These are phyloP conservation scores for Penicillium sclerotigenum DNA, from an alignment of 2,329 filamentous ascomycete species.

Conservation along the genomic window DNA sequence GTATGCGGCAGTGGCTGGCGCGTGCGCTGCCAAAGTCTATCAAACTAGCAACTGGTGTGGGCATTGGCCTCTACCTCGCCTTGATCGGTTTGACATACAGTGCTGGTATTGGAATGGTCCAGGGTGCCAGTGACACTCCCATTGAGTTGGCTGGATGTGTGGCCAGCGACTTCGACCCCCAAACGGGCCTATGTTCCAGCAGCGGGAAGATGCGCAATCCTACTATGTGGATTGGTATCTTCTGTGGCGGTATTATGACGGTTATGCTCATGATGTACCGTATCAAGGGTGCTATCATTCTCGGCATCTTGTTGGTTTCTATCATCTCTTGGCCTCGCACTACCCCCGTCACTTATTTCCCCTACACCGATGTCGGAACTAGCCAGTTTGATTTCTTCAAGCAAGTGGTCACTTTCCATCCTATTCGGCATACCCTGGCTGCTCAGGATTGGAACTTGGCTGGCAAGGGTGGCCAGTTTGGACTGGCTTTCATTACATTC, in stretches of 20 bases:
- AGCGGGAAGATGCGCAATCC: constrained; percentile 76
- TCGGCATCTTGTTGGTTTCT: constrained; percentile 76
- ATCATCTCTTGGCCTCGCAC: constrained; percentile 83
- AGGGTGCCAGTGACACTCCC: constrained; percentile 65
- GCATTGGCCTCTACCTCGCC: constrained; percentile 75
- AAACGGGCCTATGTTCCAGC: constrained; percentile 58
- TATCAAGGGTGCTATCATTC: constrained; percentile 81
- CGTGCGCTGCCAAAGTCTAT: constrained; percentile 78
- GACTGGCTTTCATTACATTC: constrained; percentile 81
- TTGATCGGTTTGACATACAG: constrained; percentile 68
- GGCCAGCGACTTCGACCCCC: constrained; percentile 17
- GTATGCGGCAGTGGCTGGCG: constrained; percentile 84
- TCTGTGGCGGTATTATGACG: constrained; percentile 78
- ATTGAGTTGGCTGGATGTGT: constrained; percentile 73
- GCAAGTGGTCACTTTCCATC: constrained; percentile 79
- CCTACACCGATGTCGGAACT: constrained; percentile 66
- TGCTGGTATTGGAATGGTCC: constrained; percentile 76
- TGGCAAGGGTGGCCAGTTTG: constrained; percentile 70
- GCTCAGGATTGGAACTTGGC: constrained; percentile 72
- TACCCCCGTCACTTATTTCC: constrained; percentile 77
- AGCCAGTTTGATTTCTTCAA: constrained; percentile 81
- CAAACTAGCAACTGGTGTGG: constrained; percentile 81
- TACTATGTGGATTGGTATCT: constrained; percentile 84
- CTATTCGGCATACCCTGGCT: constrained; percentile 65
- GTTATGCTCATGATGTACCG: constrained; percentile 79